phyloP scores from a whole-genome alignment of 768 basidiomycete genomes.

The Russula ochroleuca region DNA sequence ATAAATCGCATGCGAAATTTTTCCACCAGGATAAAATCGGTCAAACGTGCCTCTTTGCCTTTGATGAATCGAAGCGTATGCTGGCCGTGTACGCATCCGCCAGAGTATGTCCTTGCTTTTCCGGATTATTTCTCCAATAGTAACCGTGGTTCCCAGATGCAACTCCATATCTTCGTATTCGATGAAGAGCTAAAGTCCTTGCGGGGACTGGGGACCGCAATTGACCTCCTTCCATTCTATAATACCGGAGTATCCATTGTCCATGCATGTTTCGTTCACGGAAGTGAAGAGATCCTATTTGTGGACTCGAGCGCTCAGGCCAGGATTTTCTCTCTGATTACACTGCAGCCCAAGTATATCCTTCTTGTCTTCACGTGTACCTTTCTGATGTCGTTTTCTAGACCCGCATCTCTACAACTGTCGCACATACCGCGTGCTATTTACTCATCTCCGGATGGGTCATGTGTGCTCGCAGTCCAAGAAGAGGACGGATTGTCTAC shows the following conservation, averaged over 20 bases:
- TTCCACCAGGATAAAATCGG: conserved; percentile 49
- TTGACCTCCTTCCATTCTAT: conserved; percentile 47
- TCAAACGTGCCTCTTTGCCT: conserved; percentile 43
- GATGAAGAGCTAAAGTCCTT: conserved; percentile 44
- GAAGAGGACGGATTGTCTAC: neutral
- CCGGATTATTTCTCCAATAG: too few relatives aligned
- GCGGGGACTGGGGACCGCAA: conserved; percentile 40
- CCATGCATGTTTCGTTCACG: conserved; percentile 44
- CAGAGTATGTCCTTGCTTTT: conserved; percentile 35
- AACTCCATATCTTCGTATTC: conserved; percentile 45
- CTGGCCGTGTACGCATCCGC: conserved; percentile 44
- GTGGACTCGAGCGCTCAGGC: conserved; percentile 44
- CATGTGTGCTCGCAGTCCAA: conserved; percentile 45
- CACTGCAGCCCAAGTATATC: conserved; percentile 49
- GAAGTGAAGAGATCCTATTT: conserved; percentile 51
- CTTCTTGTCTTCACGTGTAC: too few relatives aligned
- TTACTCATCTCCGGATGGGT: conserved; percentile 50
- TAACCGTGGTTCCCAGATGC: conserved; percentile 26
- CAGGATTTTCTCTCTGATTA: conserved; percentile 50
- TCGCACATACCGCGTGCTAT: conserved; percentile 36
- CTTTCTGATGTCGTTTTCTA: conserved; percentile 26
- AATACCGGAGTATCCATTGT: conserved; percentile 30
- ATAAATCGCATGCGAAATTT: neutral
- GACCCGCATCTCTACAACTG: conserved; percentile 46
- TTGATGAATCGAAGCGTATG: conserved; percentile 51